Evolutionary conservation across 495 filamentous ascomycete species (phyloP), one percentile per base, ranked within the genome.

Genomic region (Xylaria telfairii): DNA sequence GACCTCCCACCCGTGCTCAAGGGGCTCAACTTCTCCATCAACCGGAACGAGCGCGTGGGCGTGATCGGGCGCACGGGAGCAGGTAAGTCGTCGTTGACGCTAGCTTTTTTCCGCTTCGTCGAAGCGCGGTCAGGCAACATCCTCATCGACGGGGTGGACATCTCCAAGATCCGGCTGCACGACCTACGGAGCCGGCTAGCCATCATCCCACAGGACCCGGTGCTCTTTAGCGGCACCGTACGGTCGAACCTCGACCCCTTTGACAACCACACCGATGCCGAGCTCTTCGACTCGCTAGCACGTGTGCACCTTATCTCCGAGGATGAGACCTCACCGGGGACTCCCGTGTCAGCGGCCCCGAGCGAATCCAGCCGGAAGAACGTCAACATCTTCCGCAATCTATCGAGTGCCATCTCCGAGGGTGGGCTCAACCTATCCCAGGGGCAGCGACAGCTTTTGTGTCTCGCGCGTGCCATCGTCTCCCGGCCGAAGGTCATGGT

Each of bases 31-130:
- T 95, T 97, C 80, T 83, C 79, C 10, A 83, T 95, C 37, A 85
- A 92, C 61, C 84, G 86, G 42, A 92, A 92, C 73, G 88, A 97
- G 77, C 85, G 93, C 4, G 82, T 97, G 46, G 94, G 93, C 19
- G 90, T 97, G 1, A 92, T 96, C 10, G 94, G 94, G 13, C 90
- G 94, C 24, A 97, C 94, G 12, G 94, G 94, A 15, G 93, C 93
- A 0, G 94, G 94, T 21, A 97, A 97, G 75, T 95, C 92, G 0
- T 94, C 92, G 0, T 81, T 96, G 10, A 94, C 93, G 0, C 84
- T 96, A 0, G 92, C 93, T 0, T 80, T 96, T 0, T 96, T 95
- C 86, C 92, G 92, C 8, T 95, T 95, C 80, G 80, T 96, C 10
- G 90, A 93, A 73, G 92, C 92, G 6, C 84, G 88, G 4, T 83